A percentile compares a stretch with the other conserved stretches of the same genome.
These are phyloP conservation scores for Saccharomyces pastorianus DNA, from an alignment of 1,139 yeast species.

Conservation along the genomic window DNA sequence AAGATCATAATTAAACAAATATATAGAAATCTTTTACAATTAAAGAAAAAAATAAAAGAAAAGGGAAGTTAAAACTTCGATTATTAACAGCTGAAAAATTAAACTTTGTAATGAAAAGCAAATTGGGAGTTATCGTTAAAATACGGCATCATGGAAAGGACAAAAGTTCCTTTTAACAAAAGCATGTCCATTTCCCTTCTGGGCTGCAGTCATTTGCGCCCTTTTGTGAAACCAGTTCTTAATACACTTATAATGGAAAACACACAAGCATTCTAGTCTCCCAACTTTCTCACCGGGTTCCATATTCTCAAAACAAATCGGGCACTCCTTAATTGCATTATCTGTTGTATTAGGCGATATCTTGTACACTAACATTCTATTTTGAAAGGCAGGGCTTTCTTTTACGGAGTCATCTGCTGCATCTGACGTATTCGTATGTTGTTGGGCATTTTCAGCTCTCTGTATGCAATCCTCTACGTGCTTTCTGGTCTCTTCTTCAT, in stretches of 20 bases:
- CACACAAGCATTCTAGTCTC: conserved; percentile 85
- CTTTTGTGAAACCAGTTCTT: conserved; percentile 83
- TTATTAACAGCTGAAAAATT: background rate
- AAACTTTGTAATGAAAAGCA: background rate
- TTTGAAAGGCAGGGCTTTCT: conserved; percentile 32
- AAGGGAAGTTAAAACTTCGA: background rate
- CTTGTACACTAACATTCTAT: conserved; percentile 79
- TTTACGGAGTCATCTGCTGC: conserved; percentile 6
- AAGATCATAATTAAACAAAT: background rate
- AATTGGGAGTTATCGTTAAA: background rate
- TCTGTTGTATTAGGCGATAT: conserved; percentile 44
- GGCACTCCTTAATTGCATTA: conserved; percentile 62
- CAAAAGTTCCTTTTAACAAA: conserved; percentile 17
- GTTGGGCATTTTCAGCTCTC: conserved; percentile 55
- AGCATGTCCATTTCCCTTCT: conserved; percentile 4
- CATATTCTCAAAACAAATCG: conserved; percentile 85
- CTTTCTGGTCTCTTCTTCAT: conserved; percentile 42
- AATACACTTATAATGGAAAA: conserved; percentile 85
- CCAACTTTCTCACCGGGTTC: conserved; percentile 84
- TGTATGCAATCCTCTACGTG: conserved; percentile 68
- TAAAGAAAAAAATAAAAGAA: background rate
- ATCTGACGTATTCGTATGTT: conserved; percentile 35
- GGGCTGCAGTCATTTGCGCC: conserved; percentile 38
- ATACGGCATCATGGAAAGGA: conserved; percentile 23
- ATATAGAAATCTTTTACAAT: background rate